Percentiles rank a stretch among this genome's conserved stretches.
Conservation (phyloP, 176 grass and related monocot genomes). For the Zea luxurians region DNA sequence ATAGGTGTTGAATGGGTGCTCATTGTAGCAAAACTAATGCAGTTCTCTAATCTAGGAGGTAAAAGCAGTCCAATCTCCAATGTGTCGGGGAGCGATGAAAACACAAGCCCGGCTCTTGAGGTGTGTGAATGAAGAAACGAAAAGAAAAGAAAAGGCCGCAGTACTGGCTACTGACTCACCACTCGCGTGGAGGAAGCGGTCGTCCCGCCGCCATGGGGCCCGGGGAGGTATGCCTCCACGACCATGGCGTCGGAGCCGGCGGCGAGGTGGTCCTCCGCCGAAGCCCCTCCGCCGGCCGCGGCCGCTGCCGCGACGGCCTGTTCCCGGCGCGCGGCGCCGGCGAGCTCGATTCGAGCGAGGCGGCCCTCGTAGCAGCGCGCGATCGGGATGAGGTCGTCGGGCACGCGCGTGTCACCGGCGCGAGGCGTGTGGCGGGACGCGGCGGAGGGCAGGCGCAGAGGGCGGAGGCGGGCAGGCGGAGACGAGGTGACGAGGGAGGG, state of each 20-base stretch:
- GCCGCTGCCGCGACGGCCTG: slow-evolving; percentile 75
- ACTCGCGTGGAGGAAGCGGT: slow-evolving; percentile 65
- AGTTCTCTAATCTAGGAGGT: too few relatives aligned
- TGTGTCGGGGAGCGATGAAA: background rate
- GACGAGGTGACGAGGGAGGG: background rate
- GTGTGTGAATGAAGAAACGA: background rate
- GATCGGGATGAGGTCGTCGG: slow-evolving; percentile 36
- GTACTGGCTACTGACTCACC: slow-evolving; percentile 31
- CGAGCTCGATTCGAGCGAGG: slow-evolving; percentile 60
- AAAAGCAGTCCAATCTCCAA: too few relatives aligned
- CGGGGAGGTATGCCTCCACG: slow-evolving; percentile 69
- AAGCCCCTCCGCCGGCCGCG: slow-evolving; percentile 53
- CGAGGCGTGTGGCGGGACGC: background rate
- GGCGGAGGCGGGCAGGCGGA: background rate
- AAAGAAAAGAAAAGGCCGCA: background rate
- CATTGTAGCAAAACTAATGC: background rate
- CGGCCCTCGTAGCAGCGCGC: slow-evolving; percentile 68
- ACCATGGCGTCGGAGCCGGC: slow-evolving; percentile 59
- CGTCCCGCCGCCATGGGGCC: slow-evolving; percentile 6
- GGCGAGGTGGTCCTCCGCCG: slow-evolving; percentile 61
- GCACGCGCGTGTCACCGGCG: background rate
- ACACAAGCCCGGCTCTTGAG: background rate
- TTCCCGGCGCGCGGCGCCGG: slow-evolving; percentile 51
- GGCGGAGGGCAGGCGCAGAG: slow-evolving; percentile 1
- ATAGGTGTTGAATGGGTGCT: background rate